phyloP scores from a whole-genome alignment of 345 rosid species.

The Viola odorata region DNA sequence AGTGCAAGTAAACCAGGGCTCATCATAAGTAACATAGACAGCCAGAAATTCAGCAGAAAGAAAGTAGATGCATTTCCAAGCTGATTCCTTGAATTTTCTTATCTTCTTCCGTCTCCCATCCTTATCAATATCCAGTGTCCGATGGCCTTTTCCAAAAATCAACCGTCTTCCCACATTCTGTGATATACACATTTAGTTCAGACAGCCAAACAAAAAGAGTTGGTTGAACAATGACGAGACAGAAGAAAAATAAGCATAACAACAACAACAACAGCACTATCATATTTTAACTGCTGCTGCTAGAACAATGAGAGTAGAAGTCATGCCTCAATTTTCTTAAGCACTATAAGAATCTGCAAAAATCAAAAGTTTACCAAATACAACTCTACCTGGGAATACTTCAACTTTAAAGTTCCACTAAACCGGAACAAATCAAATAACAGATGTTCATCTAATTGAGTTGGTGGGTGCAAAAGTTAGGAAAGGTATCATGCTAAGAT shows the following conservation, averaged over 20 bases:
- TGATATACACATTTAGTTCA: conserved; percentile 23
- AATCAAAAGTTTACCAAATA: not conserved
- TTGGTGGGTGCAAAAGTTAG: too few relatives aligned
- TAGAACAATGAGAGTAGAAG: not conserved
- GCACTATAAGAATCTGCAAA: not conserved
- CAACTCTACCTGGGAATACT: too few relatives aligned
- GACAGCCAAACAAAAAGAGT: conserved; percentile 9
- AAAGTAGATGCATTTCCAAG: conserved; percentile 83
- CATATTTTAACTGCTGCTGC: not conserved
- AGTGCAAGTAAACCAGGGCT: conserved; percentile 82
- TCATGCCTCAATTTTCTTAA: not conserved
- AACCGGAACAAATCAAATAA: too few relatives aligned
- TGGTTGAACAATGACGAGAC: conserved; percentile 2
- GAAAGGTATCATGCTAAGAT: too few relatives aligned
- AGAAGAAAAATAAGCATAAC: not conserved
- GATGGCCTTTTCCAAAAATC: conserved; percentile 49
- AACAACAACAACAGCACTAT: not conserved
- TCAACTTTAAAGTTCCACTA: too few relatives aligned
- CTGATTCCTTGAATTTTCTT: conserved; percentile 79
- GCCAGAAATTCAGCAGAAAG: conserved; percentile 69
- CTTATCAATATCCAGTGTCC: conserved; percentile 24
- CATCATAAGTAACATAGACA: conserved; percentile 49
- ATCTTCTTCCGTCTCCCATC: conserved; percentile 47
- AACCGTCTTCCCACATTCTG: conserved; percentile 54
- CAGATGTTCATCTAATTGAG: too few relatives aligned